phyloP scores from a whole-genome alignment of 2,329 filamentous ascomycete species.

The Cladophialophora bantiana region DNA sequence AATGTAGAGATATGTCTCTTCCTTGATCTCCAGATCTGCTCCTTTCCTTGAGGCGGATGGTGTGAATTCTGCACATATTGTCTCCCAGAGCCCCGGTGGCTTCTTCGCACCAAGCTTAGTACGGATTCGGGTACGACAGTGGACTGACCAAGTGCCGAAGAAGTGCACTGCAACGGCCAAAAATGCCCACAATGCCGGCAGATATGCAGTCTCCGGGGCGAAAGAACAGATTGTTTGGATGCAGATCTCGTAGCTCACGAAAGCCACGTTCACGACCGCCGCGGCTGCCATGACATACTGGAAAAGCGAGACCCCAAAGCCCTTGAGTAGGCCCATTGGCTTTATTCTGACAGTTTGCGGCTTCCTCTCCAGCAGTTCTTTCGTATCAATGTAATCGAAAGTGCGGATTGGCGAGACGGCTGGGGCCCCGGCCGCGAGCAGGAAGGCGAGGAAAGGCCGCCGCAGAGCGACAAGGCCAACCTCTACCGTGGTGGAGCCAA shows the following conservation, averaged over 20 bases:
- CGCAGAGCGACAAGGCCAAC: not conserved
- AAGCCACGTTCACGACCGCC: not conserved
- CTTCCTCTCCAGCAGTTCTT: not conserved
- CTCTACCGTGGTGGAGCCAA: not conserved
- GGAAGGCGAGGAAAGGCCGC: not conserved
- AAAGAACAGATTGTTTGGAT: not conserved
- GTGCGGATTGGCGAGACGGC: not conserved
- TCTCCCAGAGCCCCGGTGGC: not conserved
- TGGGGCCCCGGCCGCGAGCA: not conserved
- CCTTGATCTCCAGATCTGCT: not conserved
- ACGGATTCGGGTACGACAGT: not conserved
- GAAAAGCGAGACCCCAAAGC: not conserved
- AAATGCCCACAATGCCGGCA: not conserved
- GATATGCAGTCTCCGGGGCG: not conserved
- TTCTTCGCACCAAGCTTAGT: not conserved
- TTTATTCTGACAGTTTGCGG: not conserved
- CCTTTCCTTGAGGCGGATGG: not conserved
- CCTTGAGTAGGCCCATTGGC: not conserved
- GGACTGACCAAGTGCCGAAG: not conserved
- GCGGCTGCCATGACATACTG: not conserved
- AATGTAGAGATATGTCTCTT: not conserved
- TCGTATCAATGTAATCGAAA: not conserved
- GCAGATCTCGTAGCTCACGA: conserved; percentile 2
- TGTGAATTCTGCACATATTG: not conserved
- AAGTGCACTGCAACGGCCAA: not conserved